phyloP scores from a whole-genome alignment of 2,329 filamentous ascomycete genomes.

The Pyrenophora seminiperda region DNA sequence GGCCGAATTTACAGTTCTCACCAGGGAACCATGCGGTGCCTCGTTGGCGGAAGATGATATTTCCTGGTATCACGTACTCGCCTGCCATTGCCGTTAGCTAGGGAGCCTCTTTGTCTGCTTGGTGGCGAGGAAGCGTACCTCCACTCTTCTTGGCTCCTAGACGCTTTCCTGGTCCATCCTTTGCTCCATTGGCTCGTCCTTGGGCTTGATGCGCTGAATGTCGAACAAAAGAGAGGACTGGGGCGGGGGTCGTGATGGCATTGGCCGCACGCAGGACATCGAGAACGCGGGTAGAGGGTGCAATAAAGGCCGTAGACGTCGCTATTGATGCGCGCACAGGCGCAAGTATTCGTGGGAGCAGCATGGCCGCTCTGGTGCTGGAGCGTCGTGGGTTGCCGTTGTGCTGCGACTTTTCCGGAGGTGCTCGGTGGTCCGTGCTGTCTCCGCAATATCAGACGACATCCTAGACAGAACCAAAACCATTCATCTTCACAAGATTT shows the following conservation, averaged over 20 bases:
- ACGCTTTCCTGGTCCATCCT: constrained; percentile 78
- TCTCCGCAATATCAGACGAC: constrained; percentile 4
- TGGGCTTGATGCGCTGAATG: constrained; percentile 69
- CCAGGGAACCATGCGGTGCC: constrained; percentile 94
- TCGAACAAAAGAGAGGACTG: constrained; percentile 57
- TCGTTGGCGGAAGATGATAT: constrained; percentile 97
- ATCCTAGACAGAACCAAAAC: neutral
- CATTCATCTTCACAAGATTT: neutral
- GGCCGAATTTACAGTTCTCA: constrained; percentile 92
- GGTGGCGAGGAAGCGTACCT: constrained; percentile 56
- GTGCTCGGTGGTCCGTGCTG: constrained; percentile 21
- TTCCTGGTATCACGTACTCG: constrained; percentile 91
- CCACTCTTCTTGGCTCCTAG: constrained; percentile 92
- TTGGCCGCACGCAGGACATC: constrained; percentile 41
- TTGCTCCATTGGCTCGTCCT: constrained; percentile 71
- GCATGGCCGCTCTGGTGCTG: constrained; percentile 42
- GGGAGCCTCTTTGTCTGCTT: too few relatives aligned
- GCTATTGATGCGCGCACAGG: constrained; percentile 42
- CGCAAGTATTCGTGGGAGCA: constrained; percentile 48
- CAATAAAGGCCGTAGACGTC: constrained; percentile 24
- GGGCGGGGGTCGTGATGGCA: constrained; percentile 36
- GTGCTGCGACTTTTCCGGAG: constrained; percentile 37
- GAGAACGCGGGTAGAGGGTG: constrained; percentile 38
- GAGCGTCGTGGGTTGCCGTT: constrained; percentile 10
- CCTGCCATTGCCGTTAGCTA: constrained; percentile 55